Base-by-base conservation (phyloP, 2,329 filamentous ascomycete species). In the Ceratocystis huliohia region DNA sequence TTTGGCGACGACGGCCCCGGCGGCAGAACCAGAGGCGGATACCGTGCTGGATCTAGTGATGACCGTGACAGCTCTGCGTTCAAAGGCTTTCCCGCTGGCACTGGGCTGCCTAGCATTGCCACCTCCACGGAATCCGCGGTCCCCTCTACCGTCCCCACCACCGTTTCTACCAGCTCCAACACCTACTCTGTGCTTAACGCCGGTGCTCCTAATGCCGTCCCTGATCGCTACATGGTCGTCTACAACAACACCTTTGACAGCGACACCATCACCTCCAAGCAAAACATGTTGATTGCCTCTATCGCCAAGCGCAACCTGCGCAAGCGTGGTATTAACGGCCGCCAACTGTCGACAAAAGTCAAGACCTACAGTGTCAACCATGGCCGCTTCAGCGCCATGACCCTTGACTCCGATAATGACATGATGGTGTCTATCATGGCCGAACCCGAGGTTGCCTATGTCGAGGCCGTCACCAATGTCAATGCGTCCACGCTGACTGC, bases 191-290 rank as follows among this genome's bases (percentile, higher is more conserved):
- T 85, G 71, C 74, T 75, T 71, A 86, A 85, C 72, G 73, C 77
- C 1, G 73, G 78, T 41, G 78, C 78, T 65, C 70, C 70, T 8
- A 75, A 83, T 70, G 74, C 81, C 67, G 79, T 86, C 61, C 75
- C 81, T 45, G 80, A 82, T 75, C 77, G 78, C 62, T 88, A 85
- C 74, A 86, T 88, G 69, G 83, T 87, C 65, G 83, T 87, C 67
- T 87, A 85, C 77, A 83, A 86, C 73, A 77, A 76, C 69, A 80
- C 78, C 66, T 79, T 78, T 70, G 76, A 75, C 69, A 75, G 79
- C 25, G 78, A 77, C 17, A 75, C 75, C 46, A 79, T 86, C 70
- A 73, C 76, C 46, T 75, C 78, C 62, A 81, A 84, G 73, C 75
- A 82, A 71, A 73, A 76, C 41, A 76, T 74, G 66, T 77, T 84